phyloP scores from a whole-genome alignment of 2,329 filamentous ascomycete genomes.

The Xylaria hypoxylon region DNA sequence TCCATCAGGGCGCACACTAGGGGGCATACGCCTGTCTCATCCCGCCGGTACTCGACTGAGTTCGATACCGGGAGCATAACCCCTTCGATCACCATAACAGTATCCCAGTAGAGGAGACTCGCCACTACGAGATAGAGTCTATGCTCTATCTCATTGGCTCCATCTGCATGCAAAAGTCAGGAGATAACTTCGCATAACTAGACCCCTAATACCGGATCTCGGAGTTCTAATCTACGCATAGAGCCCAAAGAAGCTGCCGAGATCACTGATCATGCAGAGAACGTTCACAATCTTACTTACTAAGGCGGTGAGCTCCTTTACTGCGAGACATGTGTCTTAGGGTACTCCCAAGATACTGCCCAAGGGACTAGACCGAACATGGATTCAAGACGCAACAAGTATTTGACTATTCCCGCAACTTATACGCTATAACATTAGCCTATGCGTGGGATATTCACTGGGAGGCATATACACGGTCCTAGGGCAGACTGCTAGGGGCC shows the following conservation, averaged over 20 bases:
- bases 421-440: not conserved
- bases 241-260: not conserved
- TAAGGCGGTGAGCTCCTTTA: not conserved
- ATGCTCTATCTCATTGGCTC: constrained; percentile 1
- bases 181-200: not conserved
- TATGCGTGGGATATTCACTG: not conserved
- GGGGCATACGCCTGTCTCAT: not conserved
- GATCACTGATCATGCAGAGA: constrained; percentile 1
- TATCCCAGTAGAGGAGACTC: not conserved
- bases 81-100: constrained; percentile 1
- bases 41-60: not conserved
- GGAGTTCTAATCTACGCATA: not conserved
- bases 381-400: not conserved
- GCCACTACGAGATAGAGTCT: not conserved
- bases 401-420: not conserved
- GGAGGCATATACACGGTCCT: no score
- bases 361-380: not conserved
- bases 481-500: no score
- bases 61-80: not conserved
- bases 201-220: not conserved
- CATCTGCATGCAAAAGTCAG: not conserved
- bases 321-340: not conserved
- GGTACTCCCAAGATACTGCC: no score
- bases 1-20: not conserved
- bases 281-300: not conserved